Conservation (phyloP, 331 rosid species). For the Quercus lobata region DNA sequence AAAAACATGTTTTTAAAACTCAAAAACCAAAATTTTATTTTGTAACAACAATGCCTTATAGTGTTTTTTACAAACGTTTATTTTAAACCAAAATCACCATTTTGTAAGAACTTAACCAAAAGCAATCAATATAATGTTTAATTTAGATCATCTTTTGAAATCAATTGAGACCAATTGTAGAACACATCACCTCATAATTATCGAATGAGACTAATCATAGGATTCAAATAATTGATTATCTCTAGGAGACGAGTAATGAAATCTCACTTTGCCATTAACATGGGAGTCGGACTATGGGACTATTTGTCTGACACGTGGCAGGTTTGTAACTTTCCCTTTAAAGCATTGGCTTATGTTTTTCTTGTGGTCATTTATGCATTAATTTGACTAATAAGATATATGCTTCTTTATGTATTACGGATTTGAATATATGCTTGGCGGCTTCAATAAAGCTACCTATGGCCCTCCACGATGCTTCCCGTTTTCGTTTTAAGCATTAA, state of each 20-base stretch:
- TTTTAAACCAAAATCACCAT: no score
- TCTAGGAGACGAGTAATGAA: not conserved
- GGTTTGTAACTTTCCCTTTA: constrained; percentile 16
- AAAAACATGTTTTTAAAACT: no score
- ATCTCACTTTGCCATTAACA: constrained; percentile 24
- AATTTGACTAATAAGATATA: constrained; percentile 6
- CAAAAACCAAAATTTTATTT: no score
- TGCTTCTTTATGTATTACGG: not conserved
- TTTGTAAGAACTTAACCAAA: no score
- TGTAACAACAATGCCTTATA: rapidly evolving
- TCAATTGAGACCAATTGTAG: no score
- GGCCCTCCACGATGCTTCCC: constrained; percentile 18
- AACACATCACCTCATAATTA: not conserved
- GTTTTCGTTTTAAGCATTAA: not conserved
- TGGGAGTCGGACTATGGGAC: constrained; percentile 5
- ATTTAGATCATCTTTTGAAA: no score
- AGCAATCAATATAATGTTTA: no score
- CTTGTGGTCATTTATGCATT: constrained; percentile 20
- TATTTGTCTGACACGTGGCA: constrained; percentile 22
- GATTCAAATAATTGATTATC: not conserved
- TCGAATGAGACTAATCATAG: not conserved
- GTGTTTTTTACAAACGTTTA: no score
- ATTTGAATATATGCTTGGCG: not conserved
- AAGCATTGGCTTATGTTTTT: constrained; percentile 22
- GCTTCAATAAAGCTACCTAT: not conserved